Conservation (phyloP, 2,329 filamentous ascomycete genomes). For the Phyllosticta citrichinensis region DNA sequence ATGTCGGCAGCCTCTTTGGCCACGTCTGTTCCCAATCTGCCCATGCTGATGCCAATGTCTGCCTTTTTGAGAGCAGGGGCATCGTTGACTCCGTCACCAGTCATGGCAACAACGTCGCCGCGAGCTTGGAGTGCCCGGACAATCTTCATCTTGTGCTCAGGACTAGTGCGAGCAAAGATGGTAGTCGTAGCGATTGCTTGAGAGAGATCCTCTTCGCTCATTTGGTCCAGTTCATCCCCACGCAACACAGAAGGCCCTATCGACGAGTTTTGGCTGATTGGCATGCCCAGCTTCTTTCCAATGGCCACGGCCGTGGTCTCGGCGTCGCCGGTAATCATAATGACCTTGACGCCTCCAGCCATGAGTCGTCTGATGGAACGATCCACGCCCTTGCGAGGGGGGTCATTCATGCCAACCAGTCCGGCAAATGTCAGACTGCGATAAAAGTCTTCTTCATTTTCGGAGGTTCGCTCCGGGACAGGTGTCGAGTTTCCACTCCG, state of each 20-base stretch:
- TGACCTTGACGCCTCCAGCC: conserved; percentile 89
- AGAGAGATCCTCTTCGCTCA: conserved; percentile 77
- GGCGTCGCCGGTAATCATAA: conserved; percentile 98
- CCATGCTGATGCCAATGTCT: conserved; percentile 97
- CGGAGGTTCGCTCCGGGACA: conserved; percentile 12
- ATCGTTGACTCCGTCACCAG: conserved; percentile 95
- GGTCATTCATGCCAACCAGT: conserved; percentile 94
- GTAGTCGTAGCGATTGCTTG: conserved; percentile 80
- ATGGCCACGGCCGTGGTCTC: conserved; percentile 93
- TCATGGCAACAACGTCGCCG: conserved; percentile 97
- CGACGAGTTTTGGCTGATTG: conserved; percentile 53
- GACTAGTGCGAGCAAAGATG: conserved; percentile 91
- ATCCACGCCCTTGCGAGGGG: conserved; percentile 80
- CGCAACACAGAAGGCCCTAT: conserved; percentile 62
- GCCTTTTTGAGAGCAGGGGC: conserved; percentile 93
- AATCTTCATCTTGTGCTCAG: conserved; percentile 98
- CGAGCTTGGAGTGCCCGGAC: conserved; percentile 81
- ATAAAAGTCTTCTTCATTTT: conserved; percentile 57
- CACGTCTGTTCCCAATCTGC: conserved; percentile 86
- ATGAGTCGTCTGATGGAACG: conserved; percentile 82
- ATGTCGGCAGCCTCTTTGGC: conserved; percentile 94
- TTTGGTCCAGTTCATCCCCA: conserved; percentile 85
- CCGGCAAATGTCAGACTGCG: conserved; percentile 81
- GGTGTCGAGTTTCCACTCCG: conserved; percentile 24
- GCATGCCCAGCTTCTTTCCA: conserved; percentile 90